Conservation (phyloP, 805 yeast genomes). For the Hanseniaspora singularis region DNA sequence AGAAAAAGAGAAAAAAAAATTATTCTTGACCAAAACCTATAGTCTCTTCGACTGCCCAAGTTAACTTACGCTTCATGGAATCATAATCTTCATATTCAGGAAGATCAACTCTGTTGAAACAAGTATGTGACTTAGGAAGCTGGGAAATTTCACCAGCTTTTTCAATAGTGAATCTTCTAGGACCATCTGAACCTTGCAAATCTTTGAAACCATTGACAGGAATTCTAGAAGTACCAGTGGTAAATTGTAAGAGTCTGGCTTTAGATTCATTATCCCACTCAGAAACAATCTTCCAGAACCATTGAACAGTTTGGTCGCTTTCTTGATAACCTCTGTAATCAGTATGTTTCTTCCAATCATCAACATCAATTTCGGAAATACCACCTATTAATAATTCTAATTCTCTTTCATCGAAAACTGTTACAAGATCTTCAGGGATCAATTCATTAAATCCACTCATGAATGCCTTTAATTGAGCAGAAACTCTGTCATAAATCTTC, state of each 20-base stretch:
- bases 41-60: conserved; percentile 96
- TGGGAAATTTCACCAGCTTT: conserved; percentile 92
- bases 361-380: conserved; percentile 92
- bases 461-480: conserved; percentile 91
- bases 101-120: conserved; percentile 96
- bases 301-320: conserved; percentile 88
- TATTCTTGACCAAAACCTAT: conserved; percentile 98
- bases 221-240: conserved; percentile 97
- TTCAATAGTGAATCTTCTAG: conserved; percentile 96
- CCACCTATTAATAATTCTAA: conserved; percentile 95
- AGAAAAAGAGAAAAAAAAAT: too few species aligned
- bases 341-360: conserved; percentile 98
- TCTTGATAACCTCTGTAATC: conserved; percentile 98
- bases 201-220: conserved; percentile 99
- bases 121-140: conserved; percentile 93
- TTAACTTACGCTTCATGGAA: conserved; percentile 73
- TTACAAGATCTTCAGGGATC: conserved; percentile 91
- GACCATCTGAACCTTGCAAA: conserved; percentile 97
- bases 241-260: conserved; percentile 88
- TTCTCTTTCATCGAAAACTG: conserved; percentile 96
- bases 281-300: conserved; percentile 94
- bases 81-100: conserved; percentile 87
- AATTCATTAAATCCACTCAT: conserved; percentile 95
- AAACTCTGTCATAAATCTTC: conserved; percentile 86
- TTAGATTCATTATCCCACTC: conserved; percentile 96